Base-by-base conservation (phyloP, 1,284 basidiomycete genomes). In the Coniferiporia weirii region DNA sequence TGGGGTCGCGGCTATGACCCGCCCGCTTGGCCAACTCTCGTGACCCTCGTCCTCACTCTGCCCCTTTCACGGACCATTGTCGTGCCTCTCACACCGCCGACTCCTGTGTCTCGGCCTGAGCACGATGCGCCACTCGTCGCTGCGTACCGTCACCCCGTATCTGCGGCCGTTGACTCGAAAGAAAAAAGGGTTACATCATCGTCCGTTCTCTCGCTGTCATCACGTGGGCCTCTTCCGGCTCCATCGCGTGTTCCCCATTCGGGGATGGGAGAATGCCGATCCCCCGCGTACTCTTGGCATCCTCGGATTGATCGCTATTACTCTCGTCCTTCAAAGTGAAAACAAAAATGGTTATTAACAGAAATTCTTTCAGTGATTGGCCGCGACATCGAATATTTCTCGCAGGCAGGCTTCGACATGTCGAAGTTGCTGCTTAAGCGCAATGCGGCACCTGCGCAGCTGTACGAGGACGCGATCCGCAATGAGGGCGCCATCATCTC, bases 361-460 rank as follows among this genome's bases (percentile, higher is more conserved):
- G 5, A 27, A 27, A 27, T 27, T 27, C 27, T 27, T 27, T 15
- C 67, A 91, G 89, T 95, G 70, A 87, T 96, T 69, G 94, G 93
- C 66, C 87, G 86, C 67, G 93, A 98, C 72, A 83, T 99, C 70
- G 90, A 95, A 75, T 94, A 97, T 79, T 98, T 98, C 84, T 99
- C 97, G 56, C 91, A 98, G 76, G 96, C 97, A 63, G 96, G 96
- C 65, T 99, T 99, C 77, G 97, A 99, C 79, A 97, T 99, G 92
- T 84, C 89, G 69, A 83, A 85, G 66, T 88, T 91, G 72, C 83
- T 87, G 68, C 77, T 91, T 68, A 91, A 97, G 82, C 93, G 97
- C 73, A 99, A 99, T 69, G 95, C 95, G 7, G 85, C 96, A 44
- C 89, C 95, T 57, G 94, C 96, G 4, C 84, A 91, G 71, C 87